Evolutionary conservation across 257 asterid species (phyloP), one percentile per base, ranked within the genome.

Genomic region (Voacanga thouarsii): DNA sequence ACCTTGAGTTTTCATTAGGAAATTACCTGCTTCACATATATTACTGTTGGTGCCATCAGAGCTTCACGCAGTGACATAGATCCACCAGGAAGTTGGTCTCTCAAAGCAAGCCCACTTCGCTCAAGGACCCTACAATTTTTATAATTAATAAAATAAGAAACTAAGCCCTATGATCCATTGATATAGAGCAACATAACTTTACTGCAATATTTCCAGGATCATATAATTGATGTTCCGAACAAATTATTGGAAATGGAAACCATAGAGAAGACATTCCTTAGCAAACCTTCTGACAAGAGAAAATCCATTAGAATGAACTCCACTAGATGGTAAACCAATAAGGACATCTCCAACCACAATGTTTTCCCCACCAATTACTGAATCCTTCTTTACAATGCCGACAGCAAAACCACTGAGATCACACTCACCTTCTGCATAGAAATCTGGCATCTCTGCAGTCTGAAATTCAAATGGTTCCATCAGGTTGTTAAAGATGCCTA

Each of bases 361-460:
- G 83, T 82, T 89, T 83, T 88, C 93, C 71, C 98, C 97, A 16
- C 93, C 93, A 70, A 95, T 91, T 30, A 95, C 96, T 0, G 92
- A 87, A 76, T 93, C 94, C 75, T 93, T 93, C 68, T 86, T 84
- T 10, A 95, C 97, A 15, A 89, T 87, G 73, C 99, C 98, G 19
- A 95, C 97, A 15, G 99, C 97, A 81, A 91, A 95, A 78, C 98
- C 99, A 72, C 99, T 95, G 57, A 95, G 86, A 84, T 95, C 99
- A 81, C 91, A 95, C 80, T 95, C 99, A 26, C 99, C 97, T 41
- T 88, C 93, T 24, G 96, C 93, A 77, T 95, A 95, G 75, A 95
- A 93, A 72, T 85, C 97, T 64, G 99, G 99, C 99, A 95, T 95
- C 88, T 95, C 99, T 60, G 99, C 99, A 39, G 98, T 95, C 99